Evolutionary conservation across 352 stramenopile genomes (phyloP).

Genomic region (Phytophthora citrophthora): DNA sequence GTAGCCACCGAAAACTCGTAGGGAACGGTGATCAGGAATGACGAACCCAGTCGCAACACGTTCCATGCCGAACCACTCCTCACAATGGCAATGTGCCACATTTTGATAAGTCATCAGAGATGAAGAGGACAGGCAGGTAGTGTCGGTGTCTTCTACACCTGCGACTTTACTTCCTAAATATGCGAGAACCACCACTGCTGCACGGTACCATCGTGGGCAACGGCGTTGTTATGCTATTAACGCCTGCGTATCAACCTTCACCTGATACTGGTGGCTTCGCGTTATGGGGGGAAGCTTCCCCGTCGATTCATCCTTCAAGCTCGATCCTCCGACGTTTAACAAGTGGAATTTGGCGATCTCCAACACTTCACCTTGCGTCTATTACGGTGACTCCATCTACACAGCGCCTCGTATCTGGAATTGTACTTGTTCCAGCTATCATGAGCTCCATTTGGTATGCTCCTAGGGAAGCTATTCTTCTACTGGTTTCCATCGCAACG

Average conservation of each 20-base stretch:
- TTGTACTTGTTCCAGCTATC: conserved; percentile 4
- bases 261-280: not conserved
- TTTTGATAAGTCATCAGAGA: not conserved
- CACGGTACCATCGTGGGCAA: not conserved
- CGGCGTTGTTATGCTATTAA: conserved; percentile 4
- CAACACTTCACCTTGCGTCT: conserved; percentile 1
- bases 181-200: conserved; percentile 1
- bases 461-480: not conserved
- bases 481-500: conserved; percentile 3
- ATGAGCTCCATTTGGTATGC: conserved; percentile 10
- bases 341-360: not conserved
- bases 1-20: not conserved
- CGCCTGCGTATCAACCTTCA: conserved; percentile 4
- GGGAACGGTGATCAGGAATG: not conserved
- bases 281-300: conserved; percentile 1
- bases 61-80: conserved; percentile 1
- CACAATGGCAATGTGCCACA: not conserved
- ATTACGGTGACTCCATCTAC: not conserved
- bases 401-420: conserved; percentile 7
- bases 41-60: not conserved
- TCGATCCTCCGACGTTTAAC: not conserved
- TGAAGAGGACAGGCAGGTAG: not conserved
- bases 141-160: not conserved
- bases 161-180: conserved; percentile 10
- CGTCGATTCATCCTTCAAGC: not conserved